Evolutionary conservation across 148 eudicot genomes (phyloP), one percentile per base, ranked within the genome.

Genomic region (Diospyros kaki): DNA sequence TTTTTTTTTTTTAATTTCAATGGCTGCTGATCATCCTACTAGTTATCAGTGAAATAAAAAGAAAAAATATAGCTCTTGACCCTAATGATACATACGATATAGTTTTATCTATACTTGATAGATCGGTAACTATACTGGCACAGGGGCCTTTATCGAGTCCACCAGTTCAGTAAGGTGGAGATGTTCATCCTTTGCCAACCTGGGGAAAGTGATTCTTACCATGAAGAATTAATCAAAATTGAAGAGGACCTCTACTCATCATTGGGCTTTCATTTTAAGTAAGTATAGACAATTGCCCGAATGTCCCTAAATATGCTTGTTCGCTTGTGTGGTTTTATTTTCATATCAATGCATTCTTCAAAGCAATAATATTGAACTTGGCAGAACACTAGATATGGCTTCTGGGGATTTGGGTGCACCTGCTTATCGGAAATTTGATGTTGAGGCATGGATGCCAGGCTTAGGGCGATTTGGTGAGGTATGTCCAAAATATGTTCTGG

Each of bases 391-490:
- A 85, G 97, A 94, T 77, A 94, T 94, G 98, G 91, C 98, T 73
- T 83, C 97, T 18, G 78, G 81, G 78, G 98, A 94, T 84, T 83
- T 94, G 59, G 98, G 97, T 68, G 98, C 98, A 69, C 98, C 98
- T 18, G 98, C 98, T 40, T 90, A 81, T 69, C 94, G 98, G 62
- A 94, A 94, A 86, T 94, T 80, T 78, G 98, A 94, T 59, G 86
- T 94, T 69, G 98, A 94, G 81, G 97, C 98, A 54, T 94, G 98
- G 98, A 94, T 94, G 98, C 98, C 98, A 4, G 98, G 98, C 10
- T 81, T 94, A 73, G 97, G 86, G 38, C 93, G 97, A 3, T 94
- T 86, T 76, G 98, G 98, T 62, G 98, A 94, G 93, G 98, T 91
- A 88, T 62, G 80, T 54, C 41, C 18, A 28, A 15, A 17, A 64